Evolutionary conservation across 768 basidiomycete genomes (phyloP), one percentile per base, ranked within the genome.

Genomic region (Naganishia vishniacii): DNA sequence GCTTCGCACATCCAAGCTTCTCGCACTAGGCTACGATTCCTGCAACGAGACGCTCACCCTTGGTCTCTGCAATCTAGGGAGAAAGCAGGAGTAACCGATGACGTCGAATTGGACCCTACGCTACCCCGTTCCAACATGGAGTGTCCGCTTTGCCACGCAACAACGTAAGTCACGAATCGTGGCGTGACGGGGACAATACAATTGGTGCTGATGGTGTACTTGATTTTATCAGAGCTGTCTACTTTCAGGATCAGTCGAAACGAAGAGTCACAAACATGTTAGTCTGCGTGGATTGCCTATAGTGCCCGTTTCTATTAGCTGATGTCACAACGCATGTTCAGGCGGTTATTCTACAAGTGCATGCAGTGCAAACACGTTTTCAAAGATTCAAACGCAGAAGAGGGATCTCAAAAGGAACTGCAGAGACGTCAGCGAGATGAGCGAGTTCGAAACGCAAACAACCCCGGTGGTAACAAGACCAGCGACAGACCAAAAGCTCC

Each of bases 181-280:
- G n/a, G 5, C 25, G 3, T 28, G 0, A 4, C 8, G 42, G 66
- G 61, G 51, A 31, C 32, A 13, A 45, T 65, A 34, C 29, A 20
- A 48, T 48, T 28, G 48, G 37, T n/a, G 9, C n/a, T n/a, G n/a
- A n/a, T n/a, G n/a, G n/a, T n/a, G n/a, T n/a, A 48, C 62, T 32
- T 58, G 28, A 59, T 62, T 62, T 20, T 48, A 53, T 67, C 72
- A 98, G 93, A 73, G 85, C 90, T 56, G 93, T 98, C 4, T 84
- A 89, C 74, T 98, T 88, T 77, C 94, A 97, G 77, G 94, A 97
- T 78, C 94, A 98, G 76, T 95, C 91, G 18, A 93, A 94, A 75
- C 86, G 94, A 61, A 91, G 90, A 71, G 91, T 94, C 74, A 97
- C 94, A 40, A 74, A 75, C 61, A 77, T 77, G 67, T 65, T 26